Conservation (phyloP, 2,329 filamentous ascomycete species). For the Cryoendolithus antarcticus region DNA sequence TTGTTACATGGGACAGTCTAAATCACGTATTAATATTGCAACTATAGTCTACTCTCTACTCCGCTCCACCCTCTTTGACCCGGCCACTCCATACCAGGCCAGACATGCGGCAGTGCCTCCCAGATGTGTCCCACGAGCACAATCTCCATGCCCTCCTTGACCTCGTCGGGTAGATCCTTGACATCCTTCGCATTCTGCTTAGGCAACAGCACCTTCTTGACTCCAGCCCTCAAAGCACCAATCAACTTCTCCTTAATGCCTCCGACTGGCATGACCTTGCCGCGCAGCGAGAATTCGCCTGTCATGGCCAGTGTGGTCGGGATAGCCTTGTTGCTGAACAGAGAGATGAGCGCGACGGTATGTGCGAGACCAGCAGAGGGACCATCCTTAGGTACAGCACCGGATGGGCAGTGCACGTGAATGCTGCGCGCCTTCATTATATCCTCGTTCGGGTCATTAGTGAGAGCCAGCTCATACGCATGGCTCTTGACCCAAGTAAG, state of each 20-base stretch:
- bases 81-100: conserved; percentile 82
- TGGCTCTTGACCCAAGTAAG: conserved; percentile 96
- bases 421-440: conserved; percentile 93
- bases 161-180: conserved; percentile 80
- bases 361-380: conserved; percentile 78
- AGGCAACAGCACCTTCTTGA: conserved; percentile 85
- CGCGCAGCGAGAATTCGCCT: conserved; percentile 64
- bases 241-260: conserved; percentile 99
- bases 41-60: conserved; percentile 65
- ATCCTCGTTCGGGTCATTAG: conserved; percentile 67
- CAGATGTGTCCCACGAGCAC: conserved; percentile 84
- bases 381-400: conserved; percentile 90
- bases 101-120: conserved; percentile 83
- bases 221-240: conserved; percentile 79
- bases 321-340: conserved; percentile 77
- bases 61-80: conserved; percentile 56
- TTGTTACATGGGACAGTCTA: too few relatives aligned
- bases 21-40: neutral
- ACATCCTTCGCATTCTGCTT: conserved; percentile 84
- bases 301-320: conserved; percentile 95
- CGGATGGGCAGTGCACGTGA: conserved; percentile 91
- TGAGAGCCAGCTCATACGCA: conserved; percentile 79
- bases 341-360: conserved; percentile 79
- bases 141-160: conserved; percentile 75
- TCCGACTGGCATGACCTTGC: conserved; percentile 83